Percentiles rank a stretch among this genome's conserved stretches.
Conservation (phyloP, 2,329 filamentous ascomycete genomes). For the Capronia epimyces region DNA sequence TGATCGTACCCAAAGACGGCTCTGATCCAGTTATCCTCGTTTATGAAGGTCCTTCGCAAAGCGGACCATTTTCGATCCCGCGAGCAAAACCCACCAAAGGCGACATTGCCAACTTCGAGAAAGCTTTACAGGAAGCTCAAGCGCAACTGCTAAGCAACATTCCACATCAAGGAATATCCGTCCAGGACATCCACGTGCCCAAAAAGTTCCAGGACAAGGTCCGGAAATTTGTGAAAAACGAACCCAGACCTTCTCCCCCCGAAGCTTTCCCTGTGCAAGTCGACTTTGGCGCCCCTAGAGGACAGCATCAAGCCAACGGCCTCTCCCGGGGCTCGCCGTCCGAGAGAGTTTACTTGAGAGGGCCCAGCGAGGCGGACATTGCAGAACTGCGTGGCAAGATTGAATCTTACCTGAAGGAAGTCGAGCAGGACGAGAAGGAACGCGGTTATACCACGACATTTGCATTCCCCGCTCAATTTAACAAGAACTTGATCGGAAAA, state of each 20-base stretch:
- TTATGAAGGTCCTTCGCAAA: constrained; percentile 42
- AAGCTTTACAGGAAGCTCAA: constrained; percentile 54
- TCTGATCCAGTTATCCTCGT: constrained; percentile 46
- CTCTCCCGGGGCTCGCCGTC: constrained; percentile 17
- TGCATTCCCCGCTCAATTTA: constrained; percentile 90
- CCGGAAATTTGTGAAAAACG: constrained; percentile 48
- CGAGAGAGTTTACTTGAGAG: constrained; percentile 45
- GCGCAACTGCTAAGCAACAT: constrained; percentile 51
- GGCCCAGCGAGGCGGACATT: constrained; percentile 63
- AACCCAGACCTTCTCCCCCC: constrained; percentile 31
- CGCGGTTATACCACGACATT: constrained; percentile 80
- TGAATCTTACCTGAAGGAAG: constrained; percentile 72
- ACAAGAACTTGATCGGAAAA: constrained; percentile 72
- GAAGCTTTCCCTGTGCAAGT: constrained; percentile 54
- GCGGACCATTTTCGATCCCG: constrained; percentile 38
- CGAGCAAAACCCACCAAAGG: constrained; percentile 51
- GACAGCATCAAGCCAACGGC: constrained; percentile 9
- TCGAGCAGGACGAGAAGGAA: constrained; percentile 89
- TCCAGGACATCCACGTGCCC: constrained; percentile 27
- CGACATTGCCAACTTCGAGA: constrained; percentile 53
- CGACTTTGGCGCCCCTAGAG: constrained; percentile 23
- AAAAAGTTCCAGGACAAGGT: constrained; percentile 53
- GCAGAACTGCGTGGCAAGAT: constrained; percentile 68
- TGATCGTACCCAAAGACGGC: constrained; percentile 45
- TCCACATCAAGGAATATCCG: constrained; percentile 24